These are phyloP conservation scores for Jamesozyma hellenica DNA, from an alignment of 805 yeast genomes.

Conservation along the genomic window DNA sequence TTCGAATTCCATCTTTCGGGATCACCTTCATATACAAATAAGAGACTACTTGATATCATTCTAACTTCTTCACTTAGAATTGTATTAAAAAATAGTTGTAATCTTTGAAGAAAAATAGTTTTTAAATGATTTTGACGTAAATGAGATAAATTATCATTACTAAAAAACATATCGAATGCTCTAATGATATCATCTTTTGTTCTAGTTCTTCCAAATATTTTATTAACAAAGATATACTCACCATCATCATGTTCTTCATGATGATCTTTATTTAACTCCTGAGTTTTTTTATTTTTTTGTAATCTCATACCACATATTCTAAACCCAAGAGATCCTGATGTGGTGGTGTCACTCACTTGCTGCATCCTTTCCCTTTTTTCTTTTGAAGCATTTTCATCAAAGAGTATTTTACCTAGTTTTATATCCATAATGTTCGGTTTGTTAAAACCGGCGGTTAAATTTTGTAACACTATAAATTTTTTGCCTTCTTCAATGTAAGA, in stretches of 20 bases:
- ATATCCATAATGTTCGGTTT: slow-evolving; percentile 73
- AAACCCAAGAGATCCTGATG: slow-evolving; percentile 67
- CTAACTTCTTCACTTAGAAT: slow-evolving; percentile 53
- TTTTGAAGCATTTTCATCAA: slow-evolving; percentile 48
- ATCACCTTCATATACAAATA: slow-evolving; percentile 69
- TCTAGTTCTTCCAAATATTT: slow-evolving; percentile 60
- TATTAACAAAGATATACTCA: slow-evolving; percentile 46
- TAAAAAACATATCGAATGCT: slow-evolving; percentile 41
- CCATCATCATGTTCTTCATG: slow-evolving; percentile 22
- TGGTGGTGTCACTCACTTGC: slow-evolving; percentile 58
- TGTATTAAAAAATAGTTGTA: slow-evolving; percentile 58
- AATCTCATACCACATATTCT: slow-evolving; percentile 86
- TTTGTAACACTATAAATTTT: slow-evolving; percentile 57
- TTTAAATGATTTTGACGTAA: slow-evolving; percentile 33
- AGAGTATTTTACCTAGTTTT: slow-evolving; percentile 63
- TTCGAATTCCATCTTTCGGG: slow-evolving; percentile 38
- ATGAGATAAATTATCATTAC: slow-evolving; percentile 27
- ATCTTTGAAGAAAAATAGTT: slow-evolving; percentile 41
- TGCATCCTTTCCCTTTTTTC: slow-evolving; percentile 57
- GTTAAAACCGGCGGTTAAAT: slow-evolving; percentile 49
- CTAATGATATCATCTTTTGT: slow-evolving; percentile 33
- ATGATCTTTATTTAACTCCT: slow-evolving; percentile 14
- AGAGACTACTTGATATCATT: slow-evolving; percentile 60
- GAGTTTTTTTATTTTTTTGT: slow-evolving; percentile 14
- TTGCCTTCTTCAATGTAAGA: slow-evolving; percentile 5